Conservation (phyloP, 345 rosid genomes). For the Kernera saxatilis region DNA sequence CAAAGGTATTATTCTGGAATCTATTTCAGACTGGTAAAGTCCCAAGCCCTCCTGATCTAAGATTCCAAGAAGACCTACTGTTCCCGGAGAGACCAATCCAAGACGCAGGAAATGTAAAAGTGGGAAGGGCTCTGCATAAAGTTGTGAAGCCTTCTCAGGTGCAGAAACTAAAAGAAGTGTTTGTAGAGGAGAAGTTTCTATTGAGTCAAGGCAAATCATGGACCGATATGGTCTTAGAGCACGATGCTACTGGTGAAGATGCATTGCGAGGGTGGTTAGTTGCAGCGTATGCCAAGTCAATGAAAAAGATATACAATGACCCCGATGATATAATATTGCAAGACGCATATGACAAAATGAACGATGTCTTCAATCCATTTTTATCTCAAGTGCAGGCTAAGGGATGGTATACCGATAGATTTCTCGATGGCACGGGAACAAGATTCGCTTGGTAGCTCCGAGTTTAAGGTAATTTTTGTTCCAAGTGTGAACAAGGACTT, state of each 20-base stretch:
- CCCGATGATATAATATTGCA: constrained; percentile 33
- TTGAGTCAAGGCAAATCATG: constrained; percentile 46
- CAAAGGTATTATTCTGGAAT: constrained; percentile 16
- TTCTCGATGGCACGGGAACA: constrained; percentile 75
- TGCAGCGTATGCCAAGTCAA: constrained; percentile 60
- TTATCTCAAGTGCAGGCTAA: constrained; percentile 57
- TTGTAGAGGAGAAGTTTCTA: constrained; percentile 73
- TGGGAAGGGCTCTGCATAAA: constrained; percentile 65
- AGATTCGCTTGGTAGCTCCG: constrained; percentile 56
- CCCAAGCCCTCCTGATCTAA: constrained; percentile 75
- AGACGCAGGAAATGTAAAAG: constrained; percentile 84
- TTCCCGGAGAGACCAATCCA: constrained; percentile 74
- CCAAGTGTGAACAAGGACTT: constrained; percentile 1
- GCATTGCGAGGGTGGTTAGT: constrained; percentile 95
- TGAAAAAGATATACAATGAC: constrained; percentile 33
- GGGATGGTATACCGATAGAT: constrained; percentile 94
- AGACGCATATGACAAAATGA: constrained; percentile 69
- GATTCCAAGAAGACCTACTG: constrained; percentile 65
- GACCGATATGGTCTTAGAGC: constrained; percentile 72
- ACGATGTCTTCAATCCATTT: constrained; percentile 44
- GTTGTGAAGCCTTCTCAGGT: constrained; percentile 65
- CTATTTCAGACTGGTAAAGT: constrained; percentile 60
- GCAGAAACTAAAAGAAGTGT: constrained; percentile 47
- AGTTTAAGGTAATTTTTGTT: neutral
- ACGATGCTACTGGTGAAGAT: constrained; percentile 78